Evolutionary conservation across 768 basidiomycete species (phyloP), one percentile per base, ranked within the genome.

Genomic region (Boletus coccyginus): DNA sequence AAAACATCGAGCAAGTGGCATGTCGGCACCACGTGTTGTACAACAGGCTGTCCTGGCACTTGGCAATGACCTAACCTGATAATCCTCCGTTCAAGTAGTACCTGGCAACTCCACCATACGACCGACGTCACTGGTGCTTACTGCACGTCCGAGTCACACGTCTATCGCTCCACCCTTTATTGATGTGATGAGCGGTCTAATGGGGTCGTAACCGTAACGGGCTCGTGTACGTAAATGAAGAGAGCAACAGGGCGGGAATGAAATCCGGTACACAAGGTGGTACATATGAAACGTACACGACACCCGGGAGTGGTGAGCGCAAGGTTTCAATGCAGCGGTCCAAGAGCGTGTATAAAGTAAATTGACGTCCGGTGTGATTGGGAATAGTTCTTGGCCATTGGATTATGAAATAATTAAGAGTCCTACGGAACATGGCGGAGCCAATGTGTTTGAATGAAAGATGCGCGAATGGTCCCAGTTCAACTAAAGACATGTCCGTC

Each of bases 361-460:
- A 40, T 32, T 47, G 50, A 48, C n/a, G 50, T 54, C 50, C 11
- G 51, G 39, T 44, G 50, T 14, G 36, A 31, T 36, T 33, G 49
- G 24, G 17, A 42, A 51, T 52, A 40, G 21, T 24, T 36, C 38
- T 50, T 39, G 52, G 29, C 11, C 7, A 50, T 21, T 48, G 47
- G n/a, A 57, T 63, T 55, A 49, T 48, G 53, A 31, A 24, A 65
- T 62, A 67, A 62, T 61, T 59, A 66, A 45, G n/a, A 16, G 49
- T 62, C 51, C 52, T 40, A 35, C 36, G 31, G 21, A 21, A 41
- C 38, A 47, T 35, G n/a, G 14, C 16, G 43, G 16, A 38, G 16
- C 16, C 42, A 44, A 32, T 36, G 38, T 8, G 7, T 55, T 27
- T n/a, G 24, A 58, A 45, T 49, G 53, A 52, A 48, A 43, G 33